Evolutionary conservation across 176 grass and related monocot species (phyloP).

Genomic region (Urochloa ruziziensis): DNA sequence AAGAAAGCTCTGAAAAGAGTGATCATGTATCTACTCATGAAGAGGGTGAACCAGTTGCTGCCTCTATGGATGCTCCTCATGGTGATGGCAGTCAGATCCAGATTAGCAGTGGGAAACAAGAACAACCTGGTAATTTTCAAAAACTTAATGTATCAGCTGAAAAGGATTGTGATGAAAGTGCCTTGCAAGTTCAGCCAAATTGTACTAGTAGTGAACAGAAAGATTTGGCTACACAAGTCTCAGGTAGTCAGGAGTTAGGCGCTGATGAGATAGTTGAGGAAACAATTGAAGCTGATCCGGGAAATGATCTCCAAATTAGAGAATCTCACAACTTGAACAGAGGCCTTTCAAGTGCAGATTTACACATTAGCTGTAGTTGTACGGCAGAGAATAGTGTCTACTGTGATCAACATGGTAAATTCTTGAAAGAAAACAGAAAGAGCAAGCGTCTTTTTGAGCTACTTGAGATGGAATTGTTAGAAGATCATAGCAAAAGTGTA

Average conservation of each 20-base stretch:
- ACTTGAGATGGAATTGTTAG: conserved; percentile 73
- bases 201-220: not conserved
- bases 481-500: conserved; percentile 49
- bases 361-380: conserved; percentile 15
- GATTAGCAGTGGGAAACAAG: not conserved
- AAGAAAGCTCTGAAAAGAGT: conserved; percentile 50
- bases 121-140: conserved; percentile 32
- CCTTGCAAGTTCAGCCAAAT: conserved; percentile 28
- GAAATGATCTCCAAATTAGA: conserved; percentile 29
- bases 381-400: not conserved
- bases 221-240: conserved; percentile 16
- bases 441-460: conserved; percentile 87
- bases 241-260: conserved; percentile 1
- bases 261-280: conserved; percentile 57
- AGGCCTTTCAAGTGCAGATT: conserved; percentile 20
- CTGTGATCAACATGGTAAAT: conserved; percentile 30
- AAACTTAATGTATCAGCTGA: conserved; percentile 11
- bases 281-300: conserved; percentile 11
- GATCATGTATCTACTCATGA: conserved; percentile 39
- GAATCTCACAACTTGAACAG: not conserved
- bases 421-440: conserved; percentile 49
- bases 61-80: conserved; percentile 10
- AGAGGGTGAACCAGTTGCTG: conserved; percentile 26
- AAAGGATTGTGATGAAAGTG: conserved; percentile 29
- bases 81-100: not conserved